Evolutionary conservation across 768 basidiomycete species (phyloP), one percentile per base, ranked within the genome.

Genomic region (Lactarius indigo): DNA sequence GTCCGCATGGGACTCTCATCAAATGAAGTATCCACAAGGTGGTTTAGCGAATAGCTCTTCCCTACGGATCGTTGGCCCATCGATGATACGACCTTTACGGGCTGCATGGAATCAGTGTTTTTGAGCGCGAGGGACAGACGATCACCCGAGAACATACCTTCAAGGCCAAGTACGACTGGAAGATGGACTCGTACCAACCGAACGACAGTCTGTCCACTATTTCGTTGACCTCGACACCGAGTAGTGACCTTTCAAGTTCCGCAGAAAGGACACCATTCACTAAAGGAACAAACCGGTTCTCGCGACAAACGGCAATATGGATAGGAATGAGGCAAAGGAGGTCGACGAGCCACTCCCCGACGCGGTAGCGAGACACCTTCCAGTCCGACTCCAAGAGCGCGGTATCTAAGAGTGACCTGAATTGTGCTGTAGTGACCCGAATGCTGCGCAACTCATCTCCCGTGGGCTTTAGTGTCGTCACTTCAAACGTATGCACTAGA

Each of bases 1-100:
- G 85, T 87, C 23, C 84, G 77, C 85, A 87, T 87, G 0, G 87
- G 87, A 13, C 81, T 85, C 0, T 87, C 87, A 9, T 85, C 85
- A 69, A 88, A 88, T 0, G 87, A 87, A 0, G 86, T 85, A 69
- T 88, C 87, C 1, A 79, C 81, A 6, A 88, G 76, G 68, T 88
- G 87, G 60, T 87, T 87, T 42, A 87, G 72, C 0, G 82, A 76
- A 61, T 81, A 88, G 60, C 82, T 84, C 69, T 87, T 87, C 0
- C 86, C 87, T 1, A 88, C 86, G 0, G 85, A 87, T 70, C 88
- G 87, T 71, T 87, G 86, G 1, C 86, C 86, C 87, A 87, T 87
- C 0, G 87, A 88, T 0, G 86, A 85, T 1, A 87, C 86, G 3
- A 87, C 87, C 68, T 80, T 82, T 17, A 88, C 85, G 2, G 85